Base-by-base conservation (phyloP, 2,329 filamentous ascomycete genomes). In the Calonectria montana region DNA sequence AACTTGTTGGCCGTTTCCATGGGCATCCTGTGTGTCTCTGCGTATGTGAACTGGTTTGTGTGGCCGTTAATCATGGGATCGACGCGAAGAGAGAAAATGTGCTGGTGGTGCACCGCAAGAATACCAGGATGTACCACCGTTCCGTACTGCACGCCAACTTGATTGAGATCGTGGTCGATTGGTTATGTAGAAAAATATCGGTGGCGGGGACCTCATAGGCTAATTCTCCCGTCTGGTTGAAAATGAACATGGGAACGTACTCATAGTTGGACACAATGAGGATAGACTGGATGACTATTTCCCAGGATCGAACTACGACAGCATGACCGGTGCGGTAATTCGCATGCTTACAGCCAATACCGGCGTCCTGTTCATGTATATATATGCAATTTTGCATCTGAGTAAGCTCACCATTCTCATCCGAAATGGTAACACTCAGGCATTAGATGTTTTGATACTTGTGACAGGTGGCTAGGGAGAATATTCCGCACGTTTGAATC, bases 331-430 rank as follows among this genome's bases (percentile, higher is more conserved):
- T 92, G 50, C 93, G 90, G 87, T 94, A 94, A 80, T 94, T 93
- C 91, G 64, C 94, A 82, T 93, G 91, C 82, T 94, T 94, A 87
- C 93, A 94, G 2, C 94, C 84, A 64, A 94, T 93, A 3, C 93
- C 93, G 2, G 90, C 89, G 75, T 94, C 93, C 82, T 94, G 92
- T 81, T 94, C 93, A 81, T 94, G 93, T 69, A 94, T 92, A 77
- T 93, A 94, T 73, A 94, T 92, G 8, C 92, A 92, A 76, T 94
- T 94, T 37, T 48, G 27, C 9, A 39, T 69, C 0, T 53, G 48
- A 9, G 65, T 45, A 13, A 66, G 61, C 8, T 70, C 53, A 12
- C 70, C 64, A 3, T 65, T 73, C 4, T 45, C 48, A 10, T 70
- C 70, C 5, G 50, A 66, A 6, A 69, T 35, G 7, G 37, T 27